Conservation (phyloP, 2,329 filamentous ascomycete genomes). For the Venturia oleaginea region DNA sequence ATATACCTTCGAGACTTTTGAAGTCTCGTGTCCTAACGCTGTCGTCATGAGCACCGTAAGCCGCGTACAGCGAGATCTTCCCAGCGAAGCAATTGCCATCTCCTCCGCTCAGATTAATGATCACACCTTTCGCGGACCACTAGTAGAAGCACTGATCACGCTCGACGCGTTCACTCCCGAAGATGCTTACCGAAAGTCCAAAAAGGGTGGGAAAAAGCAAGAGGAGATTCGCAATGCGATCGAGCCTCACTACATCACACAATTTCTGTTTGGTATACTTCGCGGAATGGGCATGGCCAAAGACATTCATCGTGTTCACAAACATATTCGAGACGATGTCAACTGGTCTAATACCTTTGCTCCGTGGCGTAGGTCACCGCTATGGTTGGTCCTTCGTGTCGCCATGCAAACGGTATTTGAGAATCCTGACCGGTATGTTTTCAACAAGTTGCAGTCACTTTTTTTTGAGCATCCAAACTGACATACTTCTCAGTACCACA, state of each 20-base stretch:
- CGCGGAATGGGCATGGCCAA: conserved; percentile 33
- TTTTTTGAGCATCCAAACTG: no score
- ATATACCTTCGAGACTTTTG: conserved; percentile 52
- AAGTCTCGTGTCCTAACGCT: conserved; percentile 35
- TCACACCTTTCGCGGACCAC: background rate
- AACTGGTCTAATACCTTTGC: conserved; percentile 36
- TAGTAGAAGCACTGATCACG: background rate
- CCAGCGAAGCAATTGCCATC: background rate
- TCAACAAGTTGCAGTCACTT: no score
- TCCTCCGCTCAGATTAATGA: background rate
- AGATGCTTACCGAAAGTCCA: background rate
- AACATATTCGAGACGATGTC: conserved; percentile 56
- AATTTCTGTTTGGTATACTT: conserved; percentile 52
- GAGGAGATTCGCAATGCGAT: conserved; percentile 50
- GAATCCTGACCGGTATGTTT: background rate
- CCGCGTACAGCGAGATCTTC: background rate
- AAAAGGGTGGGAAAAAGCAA: conserved; percentile 42
- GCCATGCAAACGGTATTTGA: conserved; percentile 36
- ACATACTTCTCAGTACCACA: background rate
- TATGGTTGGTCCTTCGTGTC: conserved; percentile 56
- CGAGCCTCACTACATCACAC: conserved; percentile 48
- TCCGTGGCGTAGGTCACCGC: conserved; percentile 54
- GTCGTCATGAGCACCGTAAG: background rate
- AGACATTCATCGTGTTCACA: conserved; percentile 36
- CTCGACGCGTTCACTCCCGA: background rate